Base-by-base conservation (phyloP, 2,329 filamentous ascomycete species). In the Ilyonectria robusta region DNA sequence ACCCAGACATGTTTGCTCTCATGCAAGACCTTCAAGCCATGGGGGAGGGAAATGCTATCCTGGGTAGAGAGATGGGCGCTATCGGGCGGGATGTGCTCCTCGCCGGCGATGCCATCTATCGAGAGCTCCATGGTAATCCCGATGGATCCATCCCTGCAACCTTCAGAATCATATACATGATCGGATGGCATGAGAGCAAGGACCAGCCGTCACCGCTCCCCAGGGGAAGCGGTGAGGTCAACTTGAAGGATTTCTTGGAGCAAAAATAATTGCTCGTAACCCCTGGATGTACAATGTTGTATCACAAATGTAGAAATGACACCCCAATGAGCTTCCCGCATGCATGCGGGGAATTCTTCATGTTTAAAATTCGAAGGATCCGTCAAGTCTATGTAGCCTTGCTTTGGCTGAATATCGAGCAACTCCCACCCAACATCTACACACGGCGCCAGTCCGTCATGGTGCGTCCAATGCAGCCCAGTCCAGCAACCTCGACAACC, bases 131-230 rank as follows among this genome's bases (percentile, higher is more conserved):
- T 80, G 95, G 93, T 19, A 94, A 97, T 75, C 87, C 91, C 48
- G 92, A 93, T 75, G 92, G 88, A 21, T 89, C 84, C 1, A 86
- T 96, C 68, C 96, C 96, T 1, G 96, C 96, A 1, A 99, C 96
- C 0, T 99, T 98, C 78, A 88, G 96, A 73, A 87, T 97, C 74
- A 98, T 99, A 68, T 97, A 96, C 81, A 98, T 98, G 95, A 99
- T 99, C 81, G 96, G 96, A 0, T 99, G 96, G 96, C 97, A 95
- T 78, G 93, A 95, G 72, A 92, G 93, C 2, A 87, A 88, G 33
- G 89, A 91, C 59, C 95, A 98, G 82, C 86, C 91, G 2, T 86
- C 95, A 81, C 95, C 96, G 6, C 82, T 98, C 65, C 83, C 91
- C 71, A 89, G 96, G 72, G 96, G 96, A 0, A 97, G 92, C 70